Evolutionary conservation across 2,329 filamentous ascomycete species (phyloP).

Genomic region (Parafenestella ontariensis): DNA sequence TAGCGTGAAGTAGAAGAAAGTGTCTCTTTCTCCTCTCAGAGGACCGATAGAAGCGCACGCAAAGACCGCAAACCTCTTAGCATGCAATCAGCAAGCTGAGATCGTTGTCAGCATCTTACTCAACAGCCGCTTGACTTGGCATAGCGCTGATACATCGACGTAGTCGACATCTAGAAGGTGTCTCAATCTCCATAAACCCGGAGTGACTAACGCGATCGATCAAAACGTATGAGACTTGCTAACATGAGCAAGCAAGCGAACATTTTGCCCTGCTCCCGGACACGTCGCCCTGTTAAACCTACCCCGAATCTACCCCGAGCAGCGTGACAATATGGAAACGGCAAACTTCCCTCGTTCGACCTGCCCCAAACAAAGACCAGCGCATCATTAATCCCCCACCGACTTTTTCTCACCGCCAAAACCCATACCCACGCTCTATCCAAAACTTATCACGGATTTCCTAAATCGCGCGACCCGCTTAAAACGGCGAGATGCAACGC

Average conservation of each 20-base stretch:
- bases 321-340: neutral
- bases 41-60: conserved; percentile 16
- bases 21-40: conserved; percentile 4
- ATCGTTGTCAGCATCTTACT: conserved; percentile 10
- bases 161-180: neutral
- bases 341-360: neutral
- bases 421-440: conserved; percentile 3
- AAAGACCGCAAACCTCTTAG: conserved; percentile 9
- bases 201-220: neutral
- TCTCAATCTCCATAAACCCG: neutral
- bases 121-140: conserved; percentile 3
- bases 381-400: neutral
- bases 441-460: neutral
- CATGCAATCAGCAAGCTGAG: conserved; percentile 6
- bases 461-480: conserved; percentile 14
- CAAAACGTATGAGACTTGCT: neutral
- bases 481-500: conserved; percentile 10
- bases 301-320: neutral
- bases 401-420: conserved; percentile 14
- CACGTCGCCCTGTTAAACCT: neutral
- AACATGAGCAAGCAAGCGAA: neutral
- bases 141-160: neutral
- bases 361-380: neutral
- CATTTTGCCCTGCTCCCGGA: neutral
- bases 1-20: too few relatives aligned